These are phyloP conservation scores for Mangifera indica DNA, from an alignment of 345 rosid species.

Conservation along the genomic window DNA sequence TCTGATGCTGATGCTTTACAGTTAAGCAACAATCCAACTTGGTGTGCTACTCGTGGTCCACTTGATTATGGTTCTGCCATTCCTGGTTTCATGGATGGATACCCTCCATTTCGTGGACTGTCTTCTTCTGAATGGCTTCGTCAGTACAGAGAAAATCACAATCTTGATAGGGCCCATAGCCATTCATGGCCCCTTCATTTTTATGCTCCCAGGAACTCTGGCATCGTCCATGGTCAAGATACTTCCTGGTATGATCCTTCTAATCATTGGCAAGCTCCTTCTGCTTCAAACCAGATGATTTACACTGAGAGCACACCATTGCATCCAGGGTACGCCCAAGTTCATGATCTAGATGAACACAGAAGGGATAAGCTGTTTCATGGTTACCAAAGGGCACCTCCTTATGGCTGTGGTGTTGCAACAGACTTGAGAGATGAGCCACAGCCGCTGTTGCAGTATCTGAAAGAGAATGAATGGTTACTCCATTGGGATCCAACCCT, in stretches of 20 bases:
- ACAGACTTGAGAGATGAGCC: conserved; percentile 47
- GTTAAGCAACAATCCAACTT: conserved; percentile 35
- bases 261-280: conserved; percentile 52
- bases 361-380: conserved; percentile 41
- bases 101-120: conserved; percentile 47
- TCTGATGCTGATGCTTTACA: conserved; percentile 29
- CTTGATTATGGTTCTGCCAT: conserved; percentile 27
- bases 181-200: conserved; percentile 34
- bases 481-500: conserved; percentile 57
- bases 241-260: conserved; percentile 44
- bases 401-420: conserved; percentile 43
- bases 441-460: conserved; percentile 62
- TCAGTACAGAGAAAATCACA: conserved; percentile 72
- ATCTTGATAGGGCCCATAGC: conserved; percentile 37
- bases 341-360: conserved; percentile 30
- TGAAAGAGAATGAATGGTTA: conserved; percentile 74
- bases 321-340: conserved; percentile 28
- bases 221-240: conserved; percentile 32
- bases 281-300: conserved; percentile 32
- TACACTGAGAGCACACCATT: conserved; percentile 27
- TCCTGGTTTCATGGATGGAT: conserved; percentile 43
- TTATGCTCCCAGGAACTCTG: conserved; percentile 36
- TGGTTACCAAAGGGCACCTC: conserved; percentile 49
- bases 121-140: conserved; percentile 96
- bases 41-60: conserved; percentile 30